Evolutionary conservation across 2,329 filamentous ascomycete genomes (phyloP), one percentile per base, ranked within the genome.

Genomic region (Fusarium sp.): DNA sequence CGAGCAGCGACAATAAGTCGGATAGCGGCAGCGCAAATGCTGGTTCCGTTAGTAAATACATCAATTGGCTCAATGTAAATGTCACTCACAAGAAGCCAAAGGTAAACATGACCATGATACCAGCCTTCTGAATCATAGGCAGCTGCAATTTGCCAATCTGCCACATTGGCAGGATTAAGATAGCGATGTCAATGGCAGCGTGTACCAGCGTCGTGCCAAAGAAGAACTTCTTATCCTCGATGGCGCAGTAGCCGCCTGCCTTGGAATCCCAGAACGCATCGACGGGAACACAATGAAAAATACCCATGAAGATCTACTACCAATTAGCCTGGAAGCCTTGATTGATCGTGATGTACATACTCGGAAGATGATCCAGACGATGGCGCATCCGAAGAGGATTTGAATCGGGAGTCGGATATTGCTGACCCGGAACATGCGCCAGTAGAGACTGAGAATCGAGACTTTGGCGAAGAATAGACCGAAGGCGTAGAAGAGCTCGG

Each of bases 171-270:
- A 83, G 62, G 7, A 74, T 55, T 9, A 83, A 49, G 22, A 83
- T 81, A 6, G 63, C 63, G 4, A 82, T 60, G 9, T 83, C 81
- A 31, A 83, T 75, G 2, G 76, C 15, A 7, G 80, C 69, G 20
- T 83, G 81, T 0, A 75, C 73, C 9, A 81, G 31, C 1, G 80
- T 75, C 1, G 79, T 81, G 5, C 81, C 80, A 26, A 82, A 79
- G 58, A 82, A 81, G 71, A 81, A 82, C 42, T 77, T 80, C 12
- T 75, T 73, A 38, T 79, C 78, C 26, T 82, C 72, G 26, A 77
- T 77, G 0, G 60, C 58, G 4, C 75, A 77, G 2, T 49, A 59
- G 8, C 66, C 67, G 0, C 51, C 62, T 2, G 63, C 66, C 0
- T 38, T 59, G 0, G 51, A 49, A 9, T 77, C 75, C 75, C 75